phyloP scores from a whole-genome alignment of 1,284 basidiomycete species.

The Irpex sp. region DNA sequence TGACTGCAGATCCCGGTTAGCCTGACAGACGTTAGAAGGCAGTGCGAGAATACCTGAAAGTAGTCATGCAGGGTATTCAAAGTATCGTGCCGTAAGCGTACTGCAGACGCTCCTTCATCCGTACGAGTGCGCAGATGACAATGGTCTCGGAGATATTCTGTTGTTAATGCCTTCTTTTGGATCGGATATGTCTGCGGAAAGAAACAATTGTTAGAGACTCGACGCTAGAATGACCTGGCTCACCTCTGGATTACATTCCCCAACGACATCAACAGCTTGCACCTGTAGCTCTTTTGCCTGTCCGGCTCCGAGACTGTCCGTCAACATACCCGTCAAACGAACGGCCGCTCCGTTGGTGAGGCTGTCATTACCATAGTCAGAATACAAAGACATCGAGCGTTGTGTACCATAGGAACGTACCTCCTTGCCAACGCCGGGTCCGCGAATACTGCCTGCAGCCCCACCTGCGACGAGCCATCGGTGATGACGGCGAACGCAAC shows the following conservation, averaged over 20 bases:
- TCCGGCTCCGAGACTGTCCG: conserved; percentile 61
- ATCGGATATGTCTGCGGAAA: conserved; percentile 71
- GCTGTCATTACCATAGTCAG: conserved; percentile 27
- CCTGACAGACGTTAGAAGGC: neutral
- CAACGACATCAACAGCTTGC: conserved; percentile 61
- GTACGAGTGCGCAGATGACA: conserved; percentile 84
- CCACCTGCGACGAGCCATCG: conserved; percentile 71
- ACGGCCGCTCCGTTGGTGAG: conserved; percentile 76
- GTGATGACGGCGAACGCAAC: conserved; percentile 80
- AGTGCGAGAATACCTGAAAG: conserved; percentile 55
- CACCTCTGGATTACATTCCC: conserved; percentile 74
- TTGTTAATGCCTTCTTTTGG: conserved; percentile 77
- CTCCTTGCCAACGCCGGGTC: conserved; percentile 39
- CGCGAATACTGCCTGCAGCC: conserved; percentile 77
- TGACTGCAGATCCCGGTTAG: conserved; percentile 36
- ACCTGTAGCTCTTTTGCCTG: conserved; percentile 79
- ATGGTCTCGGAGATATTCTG: conserved; percentile 78
- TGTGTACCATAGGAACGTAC: conserved; percentile 23
- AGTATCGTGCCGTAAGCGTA: conserved; percentile 67
- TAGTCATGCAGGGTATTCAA: conserved; percentile 52
- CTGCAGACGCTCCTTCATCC: conserved; percentile 62
- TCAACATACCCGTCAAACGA: conserved; percentile 61
- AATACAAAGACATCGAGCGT: neutral
- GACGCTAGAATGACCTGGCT: conserved; percentile 18
- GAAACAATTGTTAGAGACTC: neutral